Evolutionary conservation across 768 basidiomycete genomes (phyloP), one percentile per base, ranked within the genome.

Genomic region (Melanogaster broomeanus): DNA sequence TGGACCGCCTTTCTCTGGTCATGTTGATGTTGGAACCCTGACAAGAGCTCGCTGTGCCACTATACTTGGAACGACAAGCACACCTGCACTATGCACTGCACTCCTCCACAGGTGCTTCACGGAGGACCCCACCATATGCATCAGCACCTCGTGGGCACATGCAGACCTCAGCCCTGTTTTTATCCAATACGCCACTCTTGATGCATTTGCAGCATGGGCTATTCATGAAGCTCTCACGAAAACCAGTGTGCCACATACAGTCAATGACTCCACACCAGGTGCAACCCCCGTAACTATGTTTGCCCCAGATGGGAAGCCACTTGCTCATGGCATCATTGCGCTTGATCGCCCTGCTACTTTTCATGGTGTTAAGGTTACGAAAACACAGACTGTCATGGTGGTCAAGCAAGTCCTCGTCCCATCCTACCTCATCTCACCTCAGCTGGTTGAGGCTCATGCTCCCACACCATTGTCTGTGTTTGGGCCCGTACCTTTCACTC

Each of bases 161-260:
- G 4, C 34, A 4, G 10, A 34, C 4, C 8, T 46, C 46, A n/a
- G n/a, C n/a, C 16, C 43, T 3, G 51, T 18, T 8, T 48, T 65
- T 11, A 53, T 51, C 25, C 6, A 25, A 3, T 63, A 66, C 58
- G 63, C 61, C 27, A 56, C 54, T 2, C 43, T 48, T 11, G 65
- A 64, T 44, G 56, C 40, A 0, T 65, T 35, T 48, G 61, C 56
- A 19, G 55, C 56, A 3, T 45, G 51, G 5, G 11, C 25, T 0
- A 45, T 68, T 13, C 61, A 59, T 24, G 21, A n/a, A 3, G 13
- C n/a, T 15, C 25, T 42, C 9, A 1, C 6, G 2, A 25, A 10
- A 1, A 39, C 21, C 19, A 19, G 21, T 21, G 11, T 8, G 5
- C 38, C 38, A 3, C 9, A 7, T 1, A 10, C 5, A 10, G 38